Conservation (phyloP, 768 basidiomycete species). For the Lactarius indigo region DNA sequence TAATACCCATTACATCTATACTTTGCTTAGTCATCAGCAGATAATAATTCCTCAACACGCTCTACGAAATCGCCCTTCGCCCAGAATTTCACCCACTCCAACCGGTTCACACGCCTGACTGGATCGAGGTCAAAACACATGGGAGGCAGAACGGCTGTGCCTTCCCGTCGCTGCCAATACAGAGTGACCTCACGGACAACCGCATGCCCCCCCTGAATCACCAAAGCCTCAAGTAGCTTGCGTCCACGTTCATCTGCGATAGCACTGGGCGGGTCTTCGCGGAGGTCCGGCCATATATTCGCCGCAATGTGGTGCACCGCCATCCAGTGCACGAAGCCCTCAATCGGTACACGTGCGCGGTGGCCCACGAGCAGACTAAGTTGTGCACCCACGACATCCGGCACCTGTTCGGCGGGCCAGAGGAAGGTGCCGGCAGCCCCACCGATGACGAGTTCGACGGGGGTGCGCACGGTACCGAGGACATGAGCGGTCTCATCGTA, state of each 20-base stretch:
- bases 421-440: slow-evolving; percentile 57
- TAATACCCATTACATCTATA: background rate
- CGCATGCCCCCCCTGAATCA: slow-evolving; percentile 46
- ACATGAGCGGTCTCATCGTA: slow-evolving; percentile 78
- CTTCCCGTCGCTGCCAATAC: slow-evolving; percentile 50
- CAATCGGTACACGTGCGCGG: slow-evolving; percentile 33
- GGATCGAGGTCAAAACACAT: slow-evolving; percentile 43
- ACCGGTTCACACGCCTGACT: slow-evolving; percentile 22
- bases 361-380: slow-evolving; percentile 47
- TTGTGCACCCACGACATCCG: slow-evolving; percentile 61
- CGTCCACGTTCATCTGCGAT: slow-evolving; percentile 35
- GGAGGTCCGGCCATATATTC: slow-evolving; percentile 68
- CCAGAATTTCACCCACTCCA: slow-evolving; percentile 28
- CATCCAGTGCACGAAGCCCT: slow-evolving; percentile 61
- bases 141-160: slow-evolving; percentile 44
- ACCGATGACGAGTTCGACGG: slow-evolving; percentile 50
- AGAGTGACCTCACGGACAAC: slow-evolving; percentile 50
- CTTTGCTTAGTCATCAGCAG: background rate
- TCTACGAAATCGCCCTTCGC: slow-evolving; percentile 26
- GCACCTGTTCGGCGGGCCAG: slow-evolving; percentile 64
- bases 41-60: slow-evolving; percentile 27
- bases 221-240: slow-evolving; percentile 50
- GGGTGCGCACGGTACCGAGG: slow-evolving; percentile 54
- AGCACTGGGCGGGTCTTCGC: background rate
- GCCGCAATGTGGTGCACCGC: slow-evolving; percentile 78